A percentile compares a stretch with the other conserved stretches of the same genome.
Conservation (phyloP, 345 rosid species). For the Microthlaspi erraticum region DNA sequence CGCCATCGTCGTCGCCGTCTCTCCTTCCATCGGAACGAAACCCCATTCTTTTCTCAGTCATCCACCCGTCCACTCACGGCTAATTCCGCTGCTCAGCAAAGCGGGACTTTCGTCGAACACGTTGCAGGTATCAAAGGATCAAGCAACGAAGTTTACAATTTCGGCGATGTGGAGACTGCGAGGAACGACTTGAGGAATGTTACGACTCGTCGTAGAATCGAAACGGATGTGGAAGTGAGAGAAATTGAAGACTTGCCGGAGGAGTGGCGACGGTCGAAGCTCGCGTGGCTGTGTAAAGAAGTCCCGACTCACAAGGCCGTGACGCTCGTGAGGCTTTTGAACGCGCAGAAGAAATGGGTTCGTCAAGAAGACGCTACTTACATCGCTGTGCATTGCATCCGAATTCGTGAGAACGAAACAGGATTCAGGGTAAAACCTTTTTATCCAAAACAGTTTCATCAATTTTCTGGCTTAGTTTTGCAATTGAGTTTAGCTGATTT, state of each 20-base stretch:
- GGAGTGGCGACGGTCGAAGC: conserved; percentile 83
- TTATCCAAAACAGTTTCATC: not conserved
- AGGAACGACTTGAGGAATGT: conserved; percentile 54
- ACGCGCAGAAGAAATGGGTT: conserved; percentile 87
- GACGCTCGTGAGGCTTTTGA: conserved; percentile 67
- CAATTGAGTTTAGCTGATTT: not conserved
- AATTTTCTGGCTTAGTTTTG: not conserved
- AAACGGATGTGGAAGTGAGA: conserved; percentile 61
- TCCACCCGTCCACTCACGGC: not conserved
- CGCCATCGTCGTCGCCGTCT: conserved; percentile 32
- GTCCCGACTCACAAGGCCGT: conserved; percentile 75
- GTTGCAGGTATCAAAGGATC: conserved; percentile 31
- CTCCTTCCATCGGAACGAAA: conserved; percentile 13
- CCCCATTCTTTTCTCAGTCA: not conserved
- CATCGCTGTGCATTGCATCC: conserved; percentile 69
- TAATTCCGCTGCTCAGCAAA: conserved; percentile 32
- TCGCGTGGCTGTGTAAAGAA: conserved; percentile 94
- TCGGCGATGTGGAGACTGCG: conserved; percentile 41
- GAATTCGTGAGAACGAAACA: conserved; percentile 84
- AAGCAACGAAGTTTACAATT: conserved; percentile 32
- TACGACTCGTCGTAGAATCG: conserved; percentile 39
- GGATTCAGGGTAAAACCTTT: conserved; percentile 61
- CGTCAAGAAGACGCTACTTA: conserved; percentile 84
- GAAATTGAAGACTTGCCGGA: conserved; percentile 78
- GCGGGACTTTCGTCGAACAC: conserved; percentile 60